Evolutionary conservation across 306 rosid genomes (phyloP).

Genomic region (Pyrus bretschneideri): DNA sequence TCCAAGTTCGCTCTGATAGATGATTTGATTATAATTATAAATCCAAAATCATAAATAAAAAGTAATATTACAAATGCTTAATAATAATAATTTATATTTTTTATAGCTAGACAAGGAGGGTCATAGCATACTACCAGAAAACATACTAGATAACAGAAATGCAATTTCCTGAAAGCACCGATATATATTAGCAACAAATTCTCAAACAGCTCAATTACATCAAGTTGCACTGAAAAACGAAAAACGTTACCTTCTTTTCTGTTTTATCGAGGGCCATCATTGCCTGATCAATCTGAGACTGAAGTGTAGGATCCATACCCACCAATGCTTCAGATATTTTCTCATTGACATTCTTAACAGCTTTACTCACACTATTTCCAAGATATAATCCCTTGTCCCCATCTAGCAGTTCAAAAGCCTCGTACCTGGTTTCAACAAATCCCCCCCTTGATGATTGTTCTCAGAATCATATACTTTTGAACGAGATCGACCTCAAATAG

Average conservation of each 20-base stretch:
- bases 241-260: constrained; percentile 65
- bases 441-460: neutral
- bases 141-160: neutral
- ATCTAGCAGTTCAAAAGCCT: constrained; percentile 85
- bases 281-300: constrained; percentile 88
- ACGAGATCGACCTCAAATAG: neutral
- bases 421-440: constrained; percentile 52
- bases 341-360: constrained; percentile 80
- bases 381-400: constrained; percentile 84
- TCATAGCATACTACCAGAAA: neutral
- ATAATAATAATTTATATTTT: neutral
- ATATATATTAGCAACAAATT: neutral
- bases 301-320: constrained; percentile 93
- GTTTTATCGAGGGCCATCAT: constrained; percentile 90
- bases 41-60: neutral
- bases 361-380: constrained; percentile 76
- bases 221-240: neutral
- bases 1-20: constrained; percentile 76
- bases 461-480: neutral
- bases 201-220: constrained; percentile 3
- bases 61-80: neutral
- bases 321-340: constrained; percentile 79
- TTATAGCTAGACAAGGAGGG: neutral
- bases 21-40: constrained; percentile 3
- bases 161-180: neutral